A percentile compares a stretch with the other conserved stretches of the same genome.
Evolutionary conservation across 805 yeast genomes (phyloP).

Genomic region (Pichia gijzeniarum): DNA sequence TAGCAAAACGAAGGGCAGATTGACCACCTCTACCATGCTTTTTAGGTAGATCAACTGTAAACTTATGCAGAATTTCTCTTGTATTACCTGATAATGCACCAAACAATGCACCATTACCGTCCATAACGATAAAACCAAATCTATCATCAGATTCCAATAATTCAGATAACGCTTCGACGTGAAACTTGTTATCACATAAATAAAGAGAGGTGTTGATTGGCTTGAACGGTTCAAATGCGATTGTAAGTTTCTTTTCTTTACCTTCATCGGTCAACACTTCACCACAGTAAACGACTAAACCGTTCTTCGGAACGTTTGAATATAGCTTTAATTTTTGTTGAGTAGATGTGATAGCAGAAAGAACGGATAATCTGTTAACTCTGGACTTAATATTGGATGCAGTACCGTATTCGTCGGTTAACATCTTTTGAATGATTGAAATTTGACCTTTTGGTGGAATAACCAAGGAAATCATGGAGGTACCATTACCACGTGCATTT

Average conservation of each 20-base stretch:
- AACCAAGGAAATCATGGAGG: constrained; percentile 95
- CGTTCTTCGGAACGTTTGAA: constrained; percentile 86
- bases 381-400: constrained; percentile 97
- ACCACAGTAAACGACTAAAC: constrained; percentile 96
- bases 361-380: constrained; percentile 90
- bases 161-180: constrained; percentile 93
- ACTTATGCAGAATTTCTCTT: constrained; percentile 92
- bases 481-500: constrained; percentile 95
- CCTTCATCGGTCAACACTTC: constrained; percentile 97
- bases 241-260: constrained; percentile 91
- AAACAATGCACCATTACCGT: constrained; percentile 96
- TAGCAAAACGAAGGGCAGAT: constrained; percentile 97
- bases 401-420: constrained; percentile 98
- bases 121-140: constrained; percentile 98
- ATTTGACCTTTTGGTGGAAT: constrained; percentile 96
- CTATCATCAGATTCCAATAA: constrained; percentile 91
- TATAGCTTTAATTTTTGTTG: constrained; percentile 93
- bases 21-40: constrained; percentile 99
- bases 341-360: constrained; percentile 96
- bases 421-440: constrained; percentile 78
- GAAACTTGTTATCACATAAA: constrained; percentile 96
- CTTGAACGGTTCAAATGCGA: constrained; percentile 97
- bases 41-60: constrained; percentile 95
- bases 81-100: constrained; percentile 96
- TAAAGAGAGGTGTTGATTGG: constrained; percentile 97